Evolutionary conservation across 768 basidiomycete species (phyloP), one percentile per base, ranked within the genome.

Genomic region (Scleroderma citrinum): DNA sequence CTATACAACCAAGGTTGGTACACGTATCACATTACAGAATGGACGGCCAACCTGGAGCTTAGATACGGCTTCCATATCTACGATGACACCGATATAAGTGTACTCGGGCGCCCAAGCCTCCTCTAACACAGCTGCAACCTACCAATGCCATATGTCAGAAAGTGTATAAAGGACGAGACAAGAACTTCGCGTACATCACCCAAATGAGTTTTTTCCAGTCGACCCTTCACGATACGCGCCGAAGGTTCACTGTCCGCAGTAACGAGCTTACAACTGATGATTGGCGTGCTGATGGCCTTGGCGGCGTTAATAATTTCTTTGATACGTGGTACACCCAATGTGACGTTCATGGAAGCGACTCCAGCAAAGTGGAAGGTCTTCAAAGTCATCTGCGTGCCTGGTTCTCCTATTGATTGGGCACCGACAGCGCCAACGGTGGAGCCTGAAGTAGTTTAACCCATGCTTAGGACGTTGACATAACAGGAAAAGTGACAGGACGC

Each of bases 291-390:
- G 69, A 99, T 98, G 34, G 76, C 69, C 66, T 96, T 99, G n/a
- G 96, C 91, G 2, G 93, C 96, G 59, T 98, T 99, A 75, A 99
- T 99, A 56, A 99, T 98, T 69, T 99, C 96, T 68, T 98, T 98
- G 71, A 99, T 98, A 60, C 96, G 95, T 3, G 96, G 96, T n/a
- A 98, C 96, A 69, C 96, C 96, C 32, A 98, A 81, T 0, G 96
- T 99, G 54, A 99, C 92, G 70, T 97, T 98, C 96, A 98, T 99
- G 32, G 94, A 95, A 7, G 96, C 96, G 54, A 99, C 95, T 72
- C 96, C 96, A 59, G 96, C 96, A 69, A 98, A 99, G 76, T 99
- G 96, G 82, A 99, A 99, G 48, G 96, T 98, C 71, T 98, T 98
- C 56, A 98, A 69, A 2, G 95, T 98, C 96, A 99, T 99, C 64